Evolutionary conservation across 371 early-diverging fungal species (phyloP).

Genomic region (Mortierella sp.): DNA sequence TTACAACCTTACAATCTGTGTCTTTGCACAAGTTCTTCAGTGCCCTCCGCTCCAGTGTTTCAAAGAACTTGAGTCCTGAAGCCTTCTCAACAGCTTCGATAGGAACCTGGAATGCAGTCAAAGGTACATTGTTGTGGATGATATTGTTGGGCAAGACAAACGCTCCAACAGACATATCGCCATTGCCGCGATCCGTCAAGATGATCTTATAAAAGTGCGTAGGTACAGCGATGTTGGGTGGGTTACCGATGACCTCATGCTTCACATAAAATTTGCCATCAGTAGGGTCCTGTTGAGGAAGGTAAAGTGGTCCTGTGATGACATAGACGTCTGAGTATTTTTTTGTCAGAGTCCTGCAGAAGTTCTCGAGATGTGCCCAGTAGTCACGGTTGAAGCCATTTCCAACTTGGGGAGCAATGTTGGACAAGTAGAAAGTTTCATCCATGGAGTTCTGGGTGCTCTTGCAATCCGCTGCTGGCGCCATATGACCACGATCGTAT

Average conservation of each 20-base stretch:
- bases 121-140: conserved; percentile 74
- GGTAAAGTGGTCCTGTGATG: conserved; percentile 84
- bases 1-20: conserved; percentile 37
- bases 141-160: conserved; percentile 91
- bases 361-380: conserved; percentile 86
- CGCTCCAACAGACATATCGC: conserved; percentile 70
- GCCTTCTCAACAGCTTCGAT: conserved; percentile 83
- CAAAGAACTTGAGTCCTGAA: conserved; percentile 85
- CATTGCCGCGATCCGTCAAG: conserved; percentile 65
- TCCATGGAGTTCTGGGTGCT: conserved; percentile 77
- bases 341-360: conserved; percentile 75
- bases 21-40: conserved; percentile 52
- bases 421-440: conserved; percentile 84
- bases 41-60: conserved; percentile 61
- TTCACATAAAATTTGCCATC: conserved; percentile 83
- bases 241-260: conserved; percentile 91
- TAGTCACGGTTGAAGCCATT: conserved; percentile 87
- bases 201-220: conserved; percentile 95
- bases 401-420: conserved; percentile 88
- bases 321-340: conserved; percentile 81
- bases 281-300: conserved; percentile 75
- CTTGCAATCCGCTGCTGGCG: conserved; percentile 86
- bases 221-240: conserved; percentile 92
- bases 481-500: conserved; percentile 90
- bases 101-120: conserved; percentile 80